Conservation (phyloP, 2,329 filamentous ascomycete species). For the Apiospora aurea region DNA sequence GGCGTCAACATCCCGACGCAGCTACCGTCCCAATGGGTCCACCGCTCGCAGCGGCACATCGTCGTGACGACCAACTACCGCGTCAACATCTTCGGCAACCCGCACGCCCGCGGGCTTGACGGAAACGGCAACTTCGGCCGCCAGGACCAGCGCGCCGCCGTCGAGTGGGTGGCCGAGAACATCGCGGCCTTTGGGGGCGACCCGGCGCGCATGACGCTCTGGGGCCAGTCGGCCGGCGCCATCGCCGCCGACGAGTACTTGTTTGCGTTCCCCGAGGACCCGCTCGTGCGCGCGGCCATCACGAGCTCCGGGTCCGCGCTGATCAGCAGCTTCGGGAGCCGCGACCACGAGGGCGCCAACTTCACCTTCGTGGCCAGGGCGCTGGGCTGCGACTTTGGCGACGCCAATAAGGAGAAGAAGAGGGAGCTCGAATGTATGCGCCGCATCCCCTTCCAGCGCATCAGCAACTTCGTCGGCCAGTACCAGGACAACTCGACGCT, state of each 20-base stretch:
- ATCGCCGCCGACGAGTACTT: slow-evolving; percentile 49
- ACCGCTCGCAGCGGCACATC: slow-evolving; percentile 36
- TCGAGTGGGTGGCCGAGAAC: slow-evolving; percentile 59
- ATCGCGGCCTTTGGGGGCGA: slow-evolving; percentile 57
- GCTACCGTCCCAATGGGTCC: slow-evolving; percentile 47
- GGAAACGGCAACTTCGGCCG: slow-evolving; percentile 52
- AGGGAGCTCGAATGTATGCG: slow-evolving; percentile 47
- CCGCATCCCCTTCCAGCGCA: slow-evolving; percentile 38
- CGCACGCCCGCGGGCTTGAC: slow-evolving; percentile 38
- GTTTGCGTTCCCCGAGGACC: slow-evolving; percentile 54
- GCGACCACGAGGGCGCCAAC: slow-evolving; percentile 36
- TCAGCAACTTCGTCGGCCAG: slow-evolving; percentile 32
- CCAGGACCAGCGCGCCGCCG: slow-evolving; percentile 55
- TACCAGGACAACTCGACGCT: slow-evolving; percentile 29
- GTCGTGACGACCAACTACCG: slow-evolving; percentile 51
- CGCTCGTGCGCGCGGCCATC: slow-evolving; percentile 51
- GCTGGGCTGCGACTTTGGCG: slow-evolving; percentile 42
- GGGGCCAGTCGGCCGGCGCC: slow-evolving; percentile 56
- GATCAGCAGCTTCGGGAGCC: slow-evolving; percentile 24
- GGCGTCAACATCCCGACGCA: slow-evolving; percentile 48
- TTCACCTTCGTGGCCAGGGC: slow-evolving; percentile 45
- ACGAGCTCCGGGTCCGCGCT: slow-evolving; percentile 47
- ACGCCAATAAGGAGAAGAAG: slow-evolving; percentile 30
- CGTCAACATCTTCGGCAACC: slow-evolving; percentile 45
- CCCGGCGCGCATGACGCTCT: slow-evolving; percentile 49